A percentile compares a stretch with the other conserved stretches of the same genome.
These are phyloP conservation scores for Isochrysis galbana DNA, from an alignment of 78 protist species.

Conservation along the genomic window DNA sequence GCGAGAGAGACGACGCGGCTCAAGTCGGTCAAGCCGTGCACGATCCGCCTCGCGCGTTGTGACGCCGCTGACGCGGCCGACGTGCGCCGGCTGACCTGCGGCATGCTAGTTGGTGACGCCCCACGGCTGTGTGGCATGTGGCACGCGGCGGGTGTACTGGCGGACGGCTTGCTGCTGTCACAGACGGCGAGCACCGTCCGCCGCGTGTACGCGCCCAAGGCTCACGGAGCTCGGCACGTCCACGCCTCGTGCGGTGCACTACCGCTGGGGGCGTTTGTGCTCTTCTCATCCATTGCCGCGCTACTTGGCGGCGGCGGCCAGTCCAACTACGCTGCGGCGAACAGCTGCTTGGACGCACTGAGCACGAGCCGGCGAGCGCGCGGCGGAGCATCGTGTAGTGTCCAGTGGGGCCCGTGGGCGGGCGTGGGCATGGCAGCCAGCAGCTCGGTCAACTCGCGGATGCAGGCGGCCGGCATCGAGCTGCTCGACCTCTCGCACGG, in stretches of 20 bases:
- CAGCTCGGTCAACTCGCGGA: no score
- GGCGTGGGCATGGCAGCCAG: constrained; percentile 24
- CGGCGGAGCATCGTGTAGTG: constrained; percentile 43
- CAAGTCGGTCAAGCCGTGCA: background rate
- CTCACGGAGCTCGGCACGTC: background rate
- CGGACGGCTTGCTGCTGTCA: constrained; percentile 2
- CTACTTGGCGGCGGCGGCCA: constrained; percentile 67
- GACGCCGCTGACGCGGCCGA: background rate
- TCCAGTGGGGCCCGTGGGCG: constrained; percentile 59
- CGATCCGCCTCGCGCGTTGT: background rate
- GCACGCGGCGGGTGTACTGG: constrained; percentile 42
- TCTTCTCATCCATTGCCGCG: constrained; percentile 46
- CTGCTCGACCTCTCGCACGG: background rate
- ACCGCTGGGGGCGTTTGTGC: background rate
- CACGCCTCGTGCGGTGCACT: background rate
- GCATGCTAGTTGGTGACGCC: background rate
- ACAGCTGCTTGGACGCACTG: constrained; percentile 73
- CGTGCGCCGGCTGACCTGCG: no score
- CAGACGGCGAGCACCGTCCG: background rate
- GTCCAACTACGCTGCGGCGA: constrained; percentile 67
- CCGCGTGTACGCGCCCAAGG: background rate
- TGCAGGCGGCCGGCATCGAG: background rate
- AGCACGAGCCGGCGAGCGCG: constrained; percentile 4
- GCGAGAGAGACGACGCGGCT: background rate
- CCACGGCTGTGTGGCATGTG: constrained; percentile 42